Evolutionary conservation across 352 stramenopile genomes (phyloP), one percentile per base, ranked within the genome.

Genomic region (Pythium rishiriense): DNA sequence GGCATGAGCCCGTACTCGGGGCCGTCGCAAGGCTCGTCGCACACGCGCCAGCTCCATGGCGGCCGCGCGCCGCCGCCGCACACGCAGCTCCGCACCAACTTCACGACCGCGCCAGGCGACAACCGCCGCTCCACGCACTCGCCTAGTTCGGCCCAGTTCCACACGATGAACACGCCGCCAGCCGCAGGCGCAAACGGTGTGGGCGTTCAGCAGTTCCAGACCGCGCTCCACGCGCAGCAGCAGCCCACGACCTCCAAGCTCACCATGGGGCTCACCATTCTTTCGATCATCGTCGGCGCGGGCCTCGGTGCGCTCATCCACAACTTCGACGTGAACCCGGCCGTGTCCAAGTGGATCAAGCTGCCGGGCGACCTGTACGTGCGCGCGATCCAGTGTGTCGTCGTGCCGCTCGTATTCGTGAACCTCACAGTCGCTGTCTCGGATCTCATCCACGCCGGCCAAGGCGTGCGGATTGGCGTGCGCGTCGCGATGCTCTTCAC

Each of bases 331-430:
- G 67, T 88, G 17, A 66, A 84, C 39, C 41, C 60, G 31, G 78
- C 71, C 21, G 69, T 75, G 21, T 74, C 78, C 8, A 57, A 86
- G 59, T 91, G 81, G 80, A 72, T 93, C 66, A 83, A 79, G 64
- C 81, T 84, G 8, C 83, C 85, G 0, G 85, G 85, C 0, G 79
- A 90, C 47, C 72, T 94, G 25, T 91, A 88, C 68, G 72, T 92
- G 7, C 83, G 83, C 29, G 83, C 82, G 2, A 77, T 93, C 26
- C 72, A 89, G 71, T 94, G 85, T 66, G 66, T 94, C 39, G 83
- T 94, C 57, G 69, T 93, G 58, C 83, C 83, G 22, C 79, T 93
- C 54, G 81, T 93, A 55, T 90, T 94, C 53, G 77, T 91, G 24
- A 91, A 92, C 67, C 54, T 94, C 41, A 83, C 79, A 19, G 79